A percentile compares a stretch with the other conserved stretches of the same genome.
These are phyloP conservation scores for Themeda triandra DNA, from an alignment of 176 grass and related monocot species.

Conservation along the genomic window DNA sequence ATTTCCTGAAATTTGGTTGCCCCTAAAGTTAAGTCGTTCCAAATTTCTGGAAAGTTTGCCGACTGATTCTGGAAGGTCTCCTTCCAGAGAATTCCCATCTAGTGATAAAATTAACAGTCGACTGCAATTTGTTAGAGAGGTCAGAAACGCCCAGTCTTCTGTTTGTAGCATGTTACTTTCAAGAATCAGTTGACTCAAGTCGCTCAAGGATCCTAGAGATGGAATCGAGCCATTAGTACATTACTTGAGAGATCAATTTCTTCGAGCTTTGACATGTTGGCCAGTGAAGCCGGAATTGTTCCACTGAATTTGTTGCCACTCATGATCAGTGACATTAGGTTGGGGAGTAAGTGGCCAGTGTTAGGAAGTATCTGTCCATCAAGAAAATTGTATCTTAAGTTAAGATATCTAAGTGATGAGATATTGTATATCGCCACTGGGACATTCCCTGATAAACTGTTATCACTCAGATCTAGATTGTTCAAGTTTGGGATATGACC, in stretches of 20 bases:
- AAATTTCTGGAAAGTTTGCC: slow-evolving; percentile 27
- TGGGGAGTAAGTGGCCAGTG: slow-evolving; percentile 7
- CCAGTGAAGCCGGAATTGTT: not conserved
- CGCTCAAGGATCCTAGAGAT: not conserved
- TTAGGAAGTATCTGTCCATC: not conserved
- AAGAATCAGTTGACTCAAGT: not conserved
- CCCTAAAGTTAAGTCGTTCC: not conserved
- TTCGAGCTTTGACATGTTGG: not conserved
- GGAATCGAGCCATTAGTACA: not conserved
- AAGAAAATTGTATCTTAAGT: not conserved
- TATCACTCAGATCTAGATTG: not conserved
- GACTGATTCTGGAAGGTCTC: slow-evolving; percentile 23
- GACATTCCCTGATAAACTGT: not conserved
- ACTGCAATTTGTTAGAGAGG: slow-evolving; percentile 26
- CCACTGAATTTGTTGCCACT: not conserved
- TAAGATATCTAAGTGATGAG: slow-evolving; percentile 5
- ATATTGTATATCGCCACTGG: slow-evolving; percentile 18
- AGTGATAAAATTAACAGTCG: not conserved
- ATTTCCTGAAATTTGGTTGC: slow-evolving; percentile 12
- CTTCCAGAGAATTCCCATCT: not conserved
- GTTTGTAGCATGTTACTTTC: not conserved
- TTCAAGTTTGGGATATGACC: not conserved
- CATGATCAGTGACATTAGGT: not conserved
- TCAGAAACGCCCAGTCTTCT: slow-evolving; percentile 2
- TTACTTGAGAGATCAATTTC: slow-evolving; percentile 26